Conservation (phyloP, 345 rosid genomes). For the Geranium rotundifolium region DNA sequence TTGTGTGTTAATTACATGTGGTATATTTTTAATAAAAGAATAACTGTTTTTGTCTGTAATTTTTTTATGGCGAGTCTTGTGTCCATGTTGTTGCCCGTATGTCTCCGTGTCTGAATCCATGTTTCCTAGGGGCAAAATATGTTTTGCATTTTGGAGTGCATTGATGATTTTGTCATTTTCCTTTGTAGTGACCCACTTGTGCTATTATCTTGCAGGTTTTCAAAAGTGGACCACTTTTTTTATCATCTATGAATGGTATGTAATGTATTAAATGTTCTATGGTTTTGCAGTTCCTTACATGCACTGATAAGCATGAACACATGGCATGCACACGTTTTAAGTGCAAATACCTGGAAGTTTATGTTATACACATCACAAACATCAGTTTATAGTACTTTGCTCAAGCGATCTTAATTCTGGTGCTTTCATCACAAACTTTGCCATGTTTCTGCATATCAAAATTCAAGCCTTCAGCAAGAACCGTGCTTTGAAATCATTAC, state of each 20-base stretch:
- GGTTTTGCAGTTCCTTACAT: not conserved
- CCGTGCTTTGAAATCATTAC: too few species aligned
- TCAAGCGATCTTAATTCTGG: not conserved
- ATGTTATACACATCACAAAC: not conserved
- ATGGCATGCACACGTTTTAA: not conserved
- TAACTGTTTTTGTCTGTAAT: too few species aligned
- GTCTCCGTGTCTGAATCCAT: too few species aligned
- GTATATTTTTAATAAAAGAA: too few species aligned
- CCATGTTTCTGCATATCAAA: not conserved
- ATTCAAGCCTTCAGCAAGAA: not conserved
- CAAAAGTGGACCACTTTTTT: conserved; percentile 72
- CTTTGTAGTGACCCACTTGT: not conserved
- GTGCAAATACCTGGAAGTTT: not conserved
- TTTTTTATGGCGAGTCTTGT: too few species aligned
- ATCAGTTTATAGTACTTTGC: not conserved
- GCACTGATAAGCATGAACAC: not conserved
- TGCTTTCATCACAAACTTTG: not conserved
- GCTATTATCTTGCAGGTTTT: conserved; percentile 41
- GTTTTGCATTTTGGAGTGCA: not conserved
- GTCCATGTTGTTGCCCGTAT: too few species aligned
- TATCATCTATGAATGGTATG: conserved; percentile 68
- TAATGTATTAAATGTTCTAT: conserved; percentile 4
- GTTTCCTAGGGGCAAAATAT: not conserved
- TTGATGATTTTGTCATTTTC: not conserved
- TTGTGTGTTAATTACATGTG: too few species aligned